Conservation (phyloP, 2,329 filamentous ascomycete genomes). For the Furcasterigmium furcatum region DNA sequence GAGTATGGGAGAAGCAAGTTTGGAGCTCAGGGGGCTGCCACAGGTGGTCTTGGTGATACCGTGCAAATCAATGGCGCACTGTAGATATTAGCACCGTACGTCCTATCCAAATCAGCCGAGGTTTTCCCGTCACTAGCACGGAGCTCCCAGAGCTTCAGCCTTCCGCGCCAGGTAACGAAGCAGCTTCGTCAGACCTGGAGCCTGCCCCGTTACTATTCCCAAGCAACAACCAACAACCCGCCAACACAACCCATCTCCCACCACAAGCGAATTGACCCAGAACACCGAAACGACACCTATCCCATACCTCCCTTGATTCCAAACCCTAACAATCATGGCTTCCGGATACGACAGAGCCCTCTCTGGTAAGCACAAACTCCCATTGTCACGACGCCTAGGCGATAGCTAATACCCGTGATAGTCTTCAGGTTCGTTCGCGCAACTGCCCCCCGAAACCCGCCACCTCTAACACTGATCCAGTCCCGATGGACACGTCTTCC, state of each 20-base stretch:
- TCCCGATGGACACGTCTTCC: conserved; percentile 99
- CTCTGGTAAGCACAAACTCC: conserved; percentile 68
- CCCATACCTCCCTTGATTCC: neutral
- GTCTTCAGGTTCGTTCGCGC: conserved; percentile 72
- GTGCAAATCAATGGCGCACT: neutral
- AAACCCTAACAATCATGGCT: conserved; percentile 56
- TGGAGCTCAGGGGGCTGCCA: too few relatives aligned
- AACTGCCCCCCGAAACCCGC: conserved; percentile 7
- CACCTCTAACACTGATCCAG: conserved; percentile 54
- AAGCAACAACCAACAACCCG: conserved; percentile 5
- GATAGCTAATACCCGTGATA: conserved; percentile 46
- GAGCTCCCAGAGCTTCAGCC: conserved; percentile 15
- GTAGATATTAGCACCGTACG: neutral
- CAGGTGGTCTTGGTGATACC: too few relatives aligned
- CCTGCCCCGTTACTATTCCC: conserved; percentile 16
- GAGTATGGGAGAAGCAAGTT: too few relatives aligned
- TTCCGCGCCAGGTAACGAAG: conserved; percentile 15
- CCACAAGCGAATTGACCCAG: conserved; percentile 6
- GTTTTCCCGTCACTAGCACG: neutral
- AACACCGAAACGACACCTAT: neutral
- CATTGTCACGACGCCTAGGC: conserved; percentile 24
- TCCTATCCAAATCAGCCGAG: neutral
- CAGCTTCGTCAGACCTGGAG: conserved; percentile 26
- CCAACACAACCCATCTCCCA: conserved; percentile 1
- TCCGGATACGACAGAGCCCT: conserved; percentile 99